phyloP scores from a whole-genome alignment of 208 protist genomes.

The Wallacemonas sp. region DNA sequence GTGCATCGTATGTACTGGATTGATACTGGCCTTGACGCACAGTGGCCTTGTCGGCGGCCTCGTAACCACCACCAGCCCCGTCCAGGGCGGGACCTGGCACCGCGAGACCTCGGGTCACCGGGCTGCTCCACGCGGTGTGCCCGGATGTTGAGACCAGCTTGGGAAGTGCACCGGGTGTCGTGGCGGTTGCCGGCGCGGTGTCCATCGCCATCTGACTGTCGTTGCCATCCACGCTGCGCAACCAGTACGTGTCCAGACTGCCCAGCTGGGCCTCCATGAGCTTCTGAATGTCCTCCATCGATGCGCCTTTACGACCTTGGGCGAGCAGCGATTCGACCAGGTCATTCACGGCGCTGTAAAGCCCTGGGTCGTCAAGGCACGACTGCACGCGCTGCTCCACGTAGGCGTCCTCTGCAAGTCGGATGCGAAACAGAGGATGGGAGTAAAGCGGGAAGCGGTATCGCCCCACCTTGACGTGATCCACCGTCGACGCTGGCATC shows the following conservation, averaged over 20 bases:
- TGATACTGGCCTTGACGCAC: background rate
- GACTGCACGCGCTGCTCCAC: conserved; percentile 26
- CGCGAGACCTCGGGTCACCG: background rate
- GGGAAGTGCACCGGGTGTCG: background rate
- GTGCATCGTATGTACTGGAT: conserved; percentile 10
- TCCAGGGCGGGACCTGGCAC: no score
- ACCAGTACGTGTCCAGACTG: conserved; percentile 17
- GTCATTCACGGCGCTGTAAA: conserved; percentile 40
- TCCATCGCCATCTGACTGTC: background rate
- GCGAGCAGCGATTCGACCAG: conserved; percentile 48
- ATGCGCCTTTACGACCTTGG: conserved; percentile 20
- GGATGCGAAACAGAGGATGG: conserved; percentile 59
- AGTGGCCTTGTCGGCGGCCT: background rate
- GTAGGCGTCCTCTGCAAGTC: conserved; percentile 22
- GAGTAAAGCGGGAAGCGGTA: conserved; percentile 76
- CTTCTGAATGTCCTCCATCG: conserved; percentile 26
- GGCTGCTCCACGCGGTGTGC: background rate
- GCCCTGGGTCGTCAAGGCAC: conserved; percentile 23
- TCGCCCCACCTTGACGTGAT: conserved; percentile 33
- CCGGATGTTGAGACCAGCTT: background rate
- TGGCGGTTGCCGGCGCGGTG: background rate
- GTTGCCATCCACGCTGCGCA: background rate
- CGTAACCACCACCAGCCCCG: background rate
- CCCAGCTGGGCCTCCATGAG: conserved; percentile 25
- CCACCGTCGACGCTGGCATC: conserved; percentile 6